phyloP scores from a whole-genome alignment of 371 early-diverging fungal genomes.

The Syncephalastrum contaminatum region DNA sequence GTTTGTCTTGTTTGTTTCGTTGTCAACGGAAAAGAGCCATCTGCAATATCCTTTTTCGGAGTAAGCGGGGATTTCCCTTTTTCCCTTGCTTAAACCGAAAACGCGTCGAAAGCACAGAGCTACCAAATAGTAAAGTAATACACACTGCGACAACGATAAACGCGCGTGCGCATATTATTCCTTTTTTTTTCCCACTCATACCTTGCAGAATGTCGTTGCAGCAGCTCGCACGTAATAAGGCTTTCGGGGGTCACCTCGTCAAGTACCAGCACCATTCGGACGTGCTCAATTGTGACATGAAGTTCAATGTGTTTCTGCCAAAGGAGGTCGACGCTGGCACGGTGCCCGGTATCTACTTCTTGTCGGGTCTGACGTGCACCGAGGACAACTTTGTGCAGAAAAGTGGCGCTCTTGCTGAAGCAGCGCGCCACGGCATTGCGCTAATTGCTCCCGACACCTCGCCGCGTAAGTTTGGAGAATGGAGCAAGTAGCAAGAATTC shows the following conservation, averaged over 20 bases:
- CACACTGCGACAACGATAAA: too few species aligned
- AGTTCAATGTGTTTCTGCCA: constrained; percentile 78
- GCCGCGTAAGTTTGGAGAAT: constrained; percentile 55
- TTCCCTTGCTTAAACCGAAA: too few species aligned
- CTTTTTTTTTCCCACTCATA: too few species aligned
- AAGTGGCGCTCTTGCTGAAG: constrained; percentile 71
- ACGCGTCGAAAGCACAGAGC: too few species aligned
- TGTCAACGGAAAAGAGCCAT: too few species aligned
- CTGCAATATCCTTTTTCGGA: too few species aligned
- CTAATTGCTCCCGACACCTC: constrained; percentile 88
- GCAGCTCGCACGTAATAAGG: constrained; percentile 41
- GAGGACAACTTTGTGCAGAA: constrained; percentile 89
- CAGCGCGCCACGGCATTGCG: constrained; percentile 69
- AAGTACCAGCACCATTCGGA: constrained; percentile 74
- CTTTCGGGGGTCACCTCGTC: constrained; percentile 67
- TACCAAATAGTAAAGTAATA: too few species aligned
- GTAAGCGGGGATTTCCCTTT: too few species aligned
- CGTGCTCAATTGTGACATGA: constrained; percentile 68
- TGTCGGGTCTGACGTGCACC: constrained; percentile 76
- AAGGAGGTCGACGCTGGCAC: constrained; percentile 29
- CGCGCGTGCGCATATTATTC: too few species aligned
- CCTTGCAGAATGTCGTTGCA: constrained; percentile 10
- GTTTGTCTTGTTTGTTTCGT: too few species aligned
- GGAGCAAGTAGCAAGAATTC: too few species aligned
- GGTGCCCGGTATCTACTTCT: constrained; percentile 70